Evolutionary conservation across 1,284 basidiomycete species (phyloP).

Genomic region (Golubevia sp.): DNA sequence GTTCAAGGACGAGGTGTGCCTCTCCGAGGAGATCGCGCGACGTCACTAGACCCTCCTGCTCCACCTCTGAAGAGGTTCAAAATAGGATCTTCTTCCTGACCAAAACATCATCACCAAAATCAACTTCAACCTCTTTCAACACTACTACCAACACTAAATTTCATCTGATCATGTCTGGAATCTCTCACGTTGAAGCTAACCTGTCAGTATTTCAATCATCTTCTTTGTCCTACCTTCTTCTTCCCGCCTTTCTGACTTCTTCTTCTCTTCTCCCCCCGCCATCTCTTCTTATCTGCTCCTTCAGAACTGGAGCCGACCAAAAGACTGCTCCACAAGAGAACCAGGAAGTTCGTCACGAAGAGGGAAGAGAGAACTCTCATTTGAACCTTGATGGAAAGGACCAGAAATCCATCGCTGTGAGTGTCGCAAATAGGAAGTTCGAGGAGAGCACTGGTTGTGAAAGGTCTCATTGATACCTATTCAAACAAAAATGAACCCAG

Average conservation of each 20-base stretch:
- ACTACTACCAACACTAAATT: background rate
- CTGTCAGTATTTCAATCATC: no score
- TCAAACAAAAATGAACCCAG: no score
- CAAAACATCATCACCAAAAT: background rate
- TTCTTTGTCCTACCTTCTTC: background rate
- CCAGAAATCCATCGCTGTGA: constrained; percentile 40
- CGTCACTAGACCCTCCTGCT: no score
- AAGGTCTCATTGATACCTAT: no score
- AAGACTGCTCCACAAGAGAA: background rate
- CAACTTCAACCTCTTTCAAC: background rate
- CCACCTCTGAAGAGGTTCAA: no score
- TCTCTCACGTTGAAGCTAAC: no score
- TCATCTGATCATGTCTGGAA: background rate
- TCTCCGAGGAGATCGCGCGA: no score
- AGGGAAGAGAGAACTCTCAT: constrained; percentile 42
- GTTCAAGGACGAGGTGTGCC: no score
- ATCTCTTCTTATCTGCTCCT: background rate
- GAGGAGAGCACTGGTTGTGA: no score
- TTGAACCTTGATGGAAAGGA: constrained; percentile 41
- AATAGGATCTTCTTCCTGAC: background rate
- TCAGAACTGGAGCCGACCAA: background rate
- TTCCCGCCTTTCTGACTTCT: background rate
- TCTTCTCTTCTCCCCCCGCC: background rate
- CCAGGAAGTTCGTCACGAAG: background rate
- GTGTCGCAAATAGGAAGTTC: no score